phyloP scores from a whole-genome alignment of 2,329 filamentous ascomycete species.

The Diaporthe sp. region DNA sequence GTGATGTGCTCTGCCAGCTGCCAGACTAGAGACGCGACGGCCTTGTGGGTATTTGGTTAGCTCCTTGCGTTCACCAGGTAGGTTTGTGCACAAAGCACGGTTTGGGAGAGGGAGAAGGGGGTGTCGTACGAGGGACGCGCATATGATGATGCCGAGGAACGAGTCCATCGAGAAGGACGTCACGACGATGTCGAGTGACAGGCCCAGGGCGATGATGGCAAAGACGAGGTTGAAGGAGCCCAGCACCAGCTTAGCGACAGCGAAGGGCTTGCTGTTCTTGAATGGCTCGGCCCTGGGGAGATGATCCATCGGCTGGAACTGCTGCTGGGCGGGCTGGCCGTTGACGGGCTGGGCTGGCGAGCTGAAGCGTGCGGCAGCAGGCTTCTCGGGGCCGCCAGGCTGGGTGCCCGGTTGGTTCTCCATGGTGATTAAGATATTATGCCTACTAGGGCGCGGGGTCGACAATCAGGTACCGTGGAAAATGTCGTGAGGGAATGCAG shows the following conservation, averaged over 20 bases:
- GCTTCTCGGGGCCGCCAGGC: conserved; percentile 26
- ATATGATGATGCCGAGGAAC: conserved; percentile 13
- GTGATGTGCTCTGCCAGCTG: conserved; percentile 51
- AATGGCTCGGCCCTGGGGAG: conserved; percentile 24
- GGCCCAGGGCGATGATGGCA: conserved; percentile 29
- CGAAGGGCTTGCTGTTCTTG: conserved; percentile 22
- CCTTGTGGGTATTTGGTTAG: conserved; percentile 40
- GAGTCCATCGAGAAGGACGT: background rate
- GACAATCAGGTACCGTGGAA: background rate
- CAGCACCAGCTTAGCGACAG: conserved; percentile 26
- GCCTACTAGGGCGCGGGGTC: no score
- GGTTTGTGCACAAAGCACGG: no score
- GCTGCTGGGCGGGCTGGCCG: conserved; percentile 2
- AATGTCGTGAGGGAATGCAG: background rate
- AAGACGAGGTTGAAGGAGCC: conserved; percentile 29
- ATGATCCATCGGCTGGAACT: conserved; percentile 1
- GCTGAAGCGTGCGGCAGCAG: conserved; percentile 8
- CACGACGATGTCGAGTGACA: background rate
- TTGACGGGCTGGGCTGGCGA: background rate
- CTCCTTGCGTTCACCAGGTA: background rate
- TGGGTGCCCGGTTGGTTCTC: background rate
- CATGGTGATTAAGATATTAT: background rate
- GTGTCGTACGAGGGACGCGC: background rate
- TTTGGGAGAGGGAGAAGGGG: background rate
- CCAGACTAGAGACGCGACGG: conserved; percentile 49